phyloP scores from a whole-genome alignment of 305 asterid genomes.

The Fraxinus baroniana region DNA sequence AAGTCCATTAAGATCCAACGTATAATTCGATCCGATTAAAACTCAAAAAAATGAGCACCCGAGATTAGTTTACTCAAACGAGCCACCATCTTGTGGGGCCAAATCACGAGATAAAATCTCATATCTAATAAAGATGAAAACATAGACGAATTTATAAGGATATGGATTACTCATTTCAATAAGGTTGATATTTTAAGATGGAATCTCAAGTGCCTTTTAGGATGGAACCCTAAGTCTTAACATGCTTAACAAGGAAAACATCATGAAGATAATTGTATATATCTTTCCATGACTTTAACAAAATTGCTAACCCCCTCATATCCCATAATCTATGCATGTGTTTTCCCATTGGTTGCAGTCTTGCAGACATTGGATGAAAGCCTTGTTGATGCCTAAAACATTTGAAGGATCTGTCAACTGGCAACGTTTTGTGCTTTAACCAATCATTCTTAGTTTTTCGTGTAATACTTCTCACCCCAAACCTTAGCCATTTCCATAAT shows the following conservation, averaged over 20 bases:
- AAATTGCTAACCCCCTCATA: not conserved
- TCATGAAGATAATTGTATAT: not conserved
- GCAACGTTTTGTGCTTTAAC: not conserved
- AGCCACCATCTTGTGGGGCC: no score
- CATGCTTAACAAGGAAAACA: not conserved
- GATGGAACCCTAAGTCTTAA: no score
- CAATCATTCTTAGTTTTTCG: not conserved
- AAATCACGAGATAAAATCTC: no score
- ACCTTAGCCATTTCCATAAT: not conserved
- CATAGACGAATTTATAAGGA: no score
- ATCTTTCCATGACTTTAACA: not conserved
- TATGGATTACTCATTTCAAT: no score
- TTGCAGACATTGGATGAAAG: constrained; percentile 27
- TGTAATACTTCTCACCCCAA: not conserved
- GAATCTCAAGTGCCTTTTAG: no score
- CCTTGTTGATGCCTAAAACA: constrained; percentile 41
- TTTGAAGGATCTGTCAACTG: constrained; percentile 22
- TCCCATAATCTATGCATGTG: not conserved
- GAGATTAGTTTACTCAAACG: no score
- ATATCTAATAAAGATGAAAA: no score
- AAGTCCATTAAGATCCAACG: no score
- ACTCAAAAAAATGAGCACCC: no score
- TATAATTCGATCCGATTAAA: no score
- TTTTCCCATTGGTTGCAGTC: not conserved
- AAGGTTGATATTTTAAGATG: no score